Evolutionary conservation across 106 monocot genomes (phyloP).

Genomic region (Dendrobium catenatum): DNA sequence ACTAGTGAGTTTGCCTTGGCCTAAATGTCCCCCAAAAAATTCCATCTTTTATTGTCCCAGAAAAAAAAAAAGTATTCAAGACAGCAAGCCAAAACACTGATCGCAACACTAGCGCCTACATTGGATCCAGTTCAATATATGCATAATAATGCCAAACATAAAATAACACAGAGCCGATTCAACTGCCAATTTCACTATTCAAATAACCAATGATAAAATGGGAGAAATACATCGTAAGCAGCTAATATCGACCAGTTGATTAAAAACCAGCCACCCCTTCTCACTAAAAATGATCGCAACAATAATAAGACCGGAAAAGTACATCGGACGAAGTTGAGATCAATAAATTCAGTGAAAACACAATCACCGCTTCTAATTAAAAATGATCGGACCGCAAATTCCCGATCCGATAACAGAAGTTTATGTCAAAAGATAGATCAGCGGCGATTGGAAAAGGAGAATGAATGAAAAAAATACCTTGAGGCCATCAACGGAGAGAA

Average conservation of each 20-base stretch:
- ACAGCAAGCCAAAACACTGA: not conserved
- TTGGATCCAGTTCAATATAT: not conserved
- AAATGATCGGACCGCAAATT: not conserved
- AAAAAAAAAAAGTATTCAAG: not conserved
- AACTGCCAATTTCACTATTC: not conserved
- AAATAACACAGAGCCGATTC: not conserved
- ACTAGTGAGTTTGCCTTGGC: no score
- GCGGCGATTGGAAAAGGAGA: not conserved
- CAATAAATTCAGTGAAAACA: not conserved
- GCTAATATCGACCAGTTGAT: not conserved
- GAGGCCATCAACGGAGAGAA: constrained; percentile 89
- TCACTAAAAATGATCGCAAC: not conserved
- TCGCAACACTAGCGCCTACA: not conserved
- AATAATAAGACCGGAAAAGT: not conserved
- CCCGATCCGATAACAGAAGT: not conserved
- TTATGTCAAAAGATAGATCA: not conserved
- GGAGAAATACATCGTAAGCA: not conserved
- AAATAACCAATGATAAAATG: not conserved
- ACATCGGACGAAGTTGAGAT: not conserved
- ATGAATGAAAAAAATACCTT: constrained; percentile 32
- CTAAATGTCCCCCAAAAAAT: no score
- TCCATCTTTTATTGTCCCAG: no score
- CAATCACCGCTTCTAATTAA: not conserved
- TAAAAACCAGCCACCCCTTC: not conserved
- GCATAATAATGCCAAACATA: not conserved